These are phyloP conservation scores for Backusella sp. DNA, from an alignment of 192 early-diverging fungal genomes.

Conservation along the genomic window DNA sequence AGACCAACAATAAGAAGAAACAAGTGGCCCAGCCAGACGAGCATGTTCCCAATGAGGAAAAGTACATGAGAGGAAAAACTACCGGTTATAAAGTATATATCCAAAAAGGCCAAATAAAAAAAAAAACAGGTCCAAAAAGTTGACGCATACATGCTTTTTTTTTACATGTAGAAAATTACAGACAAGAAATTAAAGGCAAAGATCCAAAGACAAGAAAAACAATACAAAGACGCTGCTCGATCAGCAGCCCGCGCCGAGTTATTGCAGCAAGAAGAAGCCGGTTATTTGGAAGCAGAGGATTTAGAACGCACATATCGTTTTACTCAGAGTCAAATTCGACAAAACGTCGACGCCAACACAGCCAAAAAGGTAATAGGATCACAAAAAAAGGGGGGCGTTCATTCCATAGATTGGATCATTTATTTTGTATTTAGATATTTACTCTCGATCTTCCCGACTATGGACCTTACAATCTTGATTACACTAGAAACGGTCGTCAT, in stretches of 20 bases:
- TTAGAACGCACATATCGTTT: conserved; percentile 90
- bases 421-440: conserved; percentile 56
- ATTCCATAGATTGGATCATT: conserved; percentile 1
- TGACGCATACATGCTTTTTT: background rate
- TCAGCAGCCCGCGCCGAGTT: conserved; percentile 78
- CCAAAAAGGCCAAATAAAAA: background rate
- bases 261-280: conserved; percentile 72
- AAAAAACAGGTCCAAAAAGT: background rate
- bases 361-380: conserved; percentile 53
- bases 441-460: conserved; percentile 74
- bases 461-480: conserved; percentile 88
- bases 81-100: conserved; percentile 12
- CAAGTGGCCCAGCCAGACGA: background rate
- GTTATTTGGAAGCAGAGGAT: conserved; percentile 85
- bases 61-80: conserved; percentile 22
- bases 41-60: conserved; percentile 25
- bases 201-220: conserved; percentile 59
- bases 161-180: conserved; percentile 44
- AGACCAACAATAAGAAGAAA: background rate
- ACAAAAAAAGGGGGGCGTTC: background rate
- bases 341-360: conserved; percentile 75
- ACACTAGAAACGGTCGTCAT: conserved; percentile 83
- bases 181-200: conserved; percentile 73
- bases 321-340: conserved; percentile 62
- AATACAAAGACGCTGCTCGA: conserved; percentile 62